phyloP scores from a whole-genome alignment of 345 rosid genomes.

The Tarenaya hassleriana region DNA sequence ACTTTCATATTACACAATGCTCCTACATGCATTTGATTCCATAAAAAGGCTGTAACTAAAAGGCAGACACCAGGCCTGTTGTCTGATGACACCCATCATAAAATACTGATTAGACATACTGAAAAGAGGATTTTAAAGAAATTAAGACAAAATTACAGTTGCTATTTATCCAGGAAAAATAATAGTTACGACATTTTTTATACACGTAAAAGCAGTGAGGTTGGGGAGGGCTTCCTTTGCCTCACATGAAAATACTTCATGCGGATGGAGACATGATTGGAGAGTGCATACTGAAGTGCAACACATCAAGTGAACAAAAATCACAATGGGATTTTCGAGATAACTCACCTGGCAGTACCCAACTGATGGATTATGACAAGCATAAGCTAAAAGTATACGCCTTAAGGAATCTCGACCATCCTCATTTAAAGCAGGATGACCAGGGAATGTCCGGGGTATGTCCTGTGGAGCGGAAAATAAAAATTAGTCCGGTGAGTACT shows the following conservation, averaged over 20 bases:
- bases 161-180: not conserved
- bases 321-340: not conserved
- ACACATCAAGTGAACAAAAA: not conserved
- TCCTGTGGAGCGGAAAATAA: conserved; percentile 50
- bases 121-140: not conserved
- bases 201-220: not conserved
- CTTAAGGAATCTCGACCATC: conserved; percentile 84
- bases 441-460: conserved; percentile 91
- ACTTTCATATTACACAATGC: not conserved
- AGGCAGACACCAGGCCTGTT: too few species aligned
- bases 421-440: conserved; percentile 91
- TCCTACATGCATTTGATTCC: conserved; percentile 2
- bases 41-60: too few species aligned
- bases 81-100: too few species aligned
- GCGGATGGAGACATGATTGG: too few species aligned
- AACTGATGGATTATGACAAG: conserved; percentile 84
- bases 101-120: not conserved
- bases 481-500: conserved; percentile 34
- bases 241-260: too few species aligned
- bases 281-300: not conserved
- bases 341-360: conserved; percentile 93
- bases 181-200: not conserved
- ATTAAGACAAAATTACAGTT: not conserved
- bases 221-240: too few species aligned
- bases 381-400: conserved; percentile 84